Evolutionary conservation across 1,284 basidiomycete genomes (phyloP), one percentile per base, ranked within the genome.

Genomic region (Tremellales sp.): DNA sequence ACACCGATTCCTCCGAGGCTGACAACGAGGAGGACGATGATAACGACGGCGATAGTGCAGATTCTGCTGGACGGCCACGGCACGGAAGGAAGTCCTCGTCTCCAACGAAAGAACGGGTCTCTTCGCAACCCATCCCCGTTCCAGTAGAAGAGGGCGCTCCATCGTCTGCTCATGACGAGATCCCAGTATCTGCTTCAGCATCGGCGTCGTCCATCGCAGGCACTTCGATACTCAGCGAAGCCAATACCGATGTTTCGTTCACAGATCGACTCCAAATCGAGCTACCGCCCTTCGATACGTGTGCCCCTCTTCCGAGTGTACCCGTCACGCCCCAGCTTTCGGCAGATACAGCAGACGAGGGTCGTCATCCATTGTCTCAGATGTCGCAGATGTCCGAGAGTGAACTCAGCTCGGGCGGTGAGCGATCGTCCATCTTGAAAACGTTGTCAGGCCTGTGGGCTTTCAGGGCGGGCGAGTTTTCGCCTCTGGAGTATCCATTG

Each of bases 371-470:
- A 2, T 40, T 65, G 12, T 61, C 62, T 13, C 64, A 65, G 27
- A 40, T 66, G 29, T 66, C 66, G 1, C 68, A 67, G 21, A 57
- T 72, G 45, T 74, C 74, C 1, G 76, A 77, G 44, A 72, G 71
- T 50, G 76, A 77, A 47, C 61, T 70, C 49, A 68, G 65, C 40
- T 68, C 66, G 2, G 60, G 63, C 16, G 74, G 77, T 13, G 85
- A 86, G 58, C 77, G 86, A 9, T 77, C 79, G 44, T 92, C 87
- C 5, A 82, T 97, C 48, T 75, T 97, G 53, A 91, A 88, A 70
- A 86, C 90, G 1, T 61, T 97, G 2, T 88, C 87, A 0, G 88
- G 85, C 18, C 79, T 92, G 19, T 92, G 87, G 85, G 81, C 82
- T 5, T 78, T 76, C 55, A 70, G 76, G 8, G 72, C 74, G 0